Evolutionary conservation across 139 green algal genomes (phyloP), one percentile per base, ranked within the genome.

Genomic region (Chlamydomonas schloesseri): DNA sequence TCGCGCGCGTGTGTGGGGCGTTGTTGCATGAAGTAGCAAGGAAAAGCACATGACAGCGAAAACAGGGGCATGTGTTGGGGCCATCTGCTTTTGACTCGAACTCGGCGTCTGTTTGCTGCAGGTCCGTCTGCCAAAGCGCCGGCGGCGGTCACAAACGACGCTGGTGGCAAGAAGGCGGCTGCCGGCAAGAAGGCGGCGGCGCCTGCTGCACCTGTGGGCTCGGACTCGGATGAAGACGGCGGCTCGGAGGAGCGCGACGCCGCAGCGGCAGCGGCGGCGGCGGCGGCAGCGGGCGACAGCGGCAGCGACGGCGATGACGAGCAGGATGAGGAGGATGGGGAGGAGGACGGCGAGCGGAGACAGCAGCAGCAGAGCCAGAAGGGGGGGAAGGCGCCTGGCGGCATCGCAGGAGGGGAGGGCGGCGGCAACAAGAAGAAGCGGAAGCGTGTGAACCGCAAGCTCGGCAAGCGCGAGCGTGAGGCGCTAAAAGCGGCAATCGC

Each of bases 381-480:
- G 42, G 21, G 42, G 62, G 24, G 77, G 62, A 6, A 55, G 10
- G 36, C 26, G 10, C 29, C 28, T 3, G 28, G 29, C 28, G 37
- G 29, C 62, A 62, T 13, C 6, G 77, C 42, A 0, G 71, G 9
- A 9, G 71, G 10, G 34, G 42, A 3, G 3, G 36, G 34, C 10
- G 46, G 26, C 31, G 42, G 21, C 9, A 21, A 70, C 3, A 62
- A 71, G 50, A 53, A 72, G 33, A 68, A 76, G 67, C 73, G 84
- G 9, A 88, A 84, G 84, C 84, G 84, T 0, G 8, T 42, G 11
- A 31, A 31, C 10, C 34, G 15, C 65, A 85, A 85, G 79, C 77
- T 83, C 26, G 84, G 84, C 36, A 88, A 84, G 84, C 50, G 84
- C 65, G 73, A 88, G 74, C 64, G 84, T 3, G 42, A 53, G 37